Conservation (phyloP, 306 rosid species). For the Lablab purpureus region DNA sequence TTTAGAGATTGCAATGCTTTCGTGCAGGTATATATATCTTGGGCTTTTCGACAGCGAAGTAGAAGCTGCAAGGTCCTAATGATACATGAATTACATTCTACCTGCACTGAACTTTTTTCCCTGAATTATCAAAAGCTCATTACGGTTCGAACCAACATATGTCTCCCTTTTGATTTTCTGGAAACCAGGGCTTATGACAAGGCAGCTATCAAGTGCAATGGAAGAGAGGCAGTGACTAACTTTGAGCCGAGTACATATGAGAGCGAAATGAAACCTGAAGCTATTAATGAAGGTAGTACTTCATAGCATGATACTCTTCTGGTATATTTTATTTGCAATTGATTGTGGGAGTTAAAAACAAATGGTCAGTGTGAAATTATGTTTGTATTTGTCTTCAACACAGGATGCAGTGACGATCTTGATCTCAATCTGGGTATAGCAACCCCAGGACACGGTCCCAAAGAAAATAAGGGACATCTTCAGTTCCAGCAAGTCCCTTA, state of each 20-base stretch:
- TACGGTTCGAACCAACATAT: slow-evolving; percentile 74
- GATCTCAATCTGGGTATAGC: slow-evolving; percentile 95
- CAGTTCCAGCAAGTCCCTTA: slow-evolving; percentile 64
- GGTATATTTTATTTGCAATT: slow-evolving; percentile 26
- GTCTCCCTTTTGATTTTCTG: slow-evolving; percentile 85
- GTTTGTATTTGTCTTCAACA: slow-evolving; percentile 38
- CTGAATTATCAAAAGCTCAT: slow-evolving; percentile 78
- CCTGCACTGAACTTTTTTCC: slow-evolving; percentile 77
- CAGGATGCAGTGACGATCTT: slow-evolving; percentile 78
- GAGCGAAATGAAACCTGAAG: slow-evolving; percentile 66
- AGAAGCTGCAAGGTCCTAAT: slow-evolving; percentile 99
- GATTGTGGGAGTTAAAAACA: background rate
- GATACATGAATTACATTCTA: slow-evolving; percentile 87
- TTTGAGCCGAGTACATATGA: slow-evolving; percentile 85
- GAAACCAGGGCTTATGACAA: slow-evolving; percentile 98
- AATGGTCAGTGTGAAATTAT: slow-evolving; percentile 4
- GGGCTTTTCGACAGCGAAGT: slow-evolving; percentile 99
- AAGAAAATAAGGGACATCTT: slow-evolving; percentile 60
- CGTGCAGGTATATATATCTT: slow-evolving; percentile 99
- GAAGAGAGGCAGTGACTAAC: slow-evolving; percentile 98
- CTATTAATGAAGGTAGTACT: slow-evolving; percentile 70
- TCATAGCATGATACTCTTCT: slow-evolving; percentile 17
- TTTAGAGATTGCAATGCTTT: slow-evolving; percentile 89
- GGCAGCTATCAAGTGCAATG: slow-evolving; percentile 96
- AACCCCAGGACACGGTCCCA: slow-evolving; percentile 61